Evolutionary conservation across 2,329 filamentous ascomycete genomes (phyloP), one percentile per base, ranked within the genome.

Genomic region (Metarhizium rileyi): DNA sequence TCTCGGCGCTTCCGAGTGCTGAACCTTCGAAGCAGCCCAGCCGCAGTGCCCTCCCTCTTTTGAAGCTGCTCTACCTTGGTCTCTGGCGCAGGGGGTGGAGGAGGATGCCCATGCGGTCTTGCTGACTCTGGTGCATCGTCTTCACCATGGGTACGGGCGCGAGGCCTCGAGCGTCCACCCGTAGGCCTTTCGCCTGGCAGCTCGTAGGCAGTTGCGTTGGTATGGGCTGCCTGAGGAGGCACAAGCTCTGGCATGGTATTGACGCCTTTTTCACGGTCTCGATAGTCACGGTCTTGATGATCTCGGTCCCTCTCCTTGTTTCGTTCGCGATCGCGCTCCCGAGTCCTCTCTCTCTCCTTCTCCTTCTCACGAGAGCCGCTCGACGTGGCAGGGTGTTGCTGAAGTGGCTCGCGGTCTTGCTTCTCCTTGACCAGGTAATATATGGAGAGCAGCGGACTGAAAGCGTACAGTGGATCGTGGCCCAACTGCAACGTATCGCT

Each of bases 341-440:
- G 22, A 25, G 30, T 43, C 49, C 25, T 55, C 38, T 65, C 61
- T 49, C 59, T 63, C 14, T 69, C 66, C 44, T 41, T 55, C 36
- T 65, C 61, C 49, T 59, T 63, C 14, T 69, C 66, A 5, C 64
- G 63, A 8, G 61, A 52, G 16, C 59, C 45, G 16, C 23, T 41
- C 3, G 64, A 58, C 44, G 85, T 58, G 44, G 85, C 76, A 40
- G 74, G 73, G 23, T 81, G 70, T 41, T 73, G 53, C 26, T 55
- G 54, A 50, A 60, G 56, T 44, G 71, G 71, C 60, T 97, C 90
- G 33, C 88, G 82, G 46, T 94, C 88, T 55, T 89, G 81, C 70
- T 97, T 97, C 71, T 98, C 93, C 57, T 82, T 84, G n/a, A 95
- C 93, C 3, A 98, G 78, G 61, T 95, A 95, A 67, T 98, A 98